Evolutionary conservation across 441 rosid genomes (phyloP).

Genomic region (Erodium trifolium): DNA sequence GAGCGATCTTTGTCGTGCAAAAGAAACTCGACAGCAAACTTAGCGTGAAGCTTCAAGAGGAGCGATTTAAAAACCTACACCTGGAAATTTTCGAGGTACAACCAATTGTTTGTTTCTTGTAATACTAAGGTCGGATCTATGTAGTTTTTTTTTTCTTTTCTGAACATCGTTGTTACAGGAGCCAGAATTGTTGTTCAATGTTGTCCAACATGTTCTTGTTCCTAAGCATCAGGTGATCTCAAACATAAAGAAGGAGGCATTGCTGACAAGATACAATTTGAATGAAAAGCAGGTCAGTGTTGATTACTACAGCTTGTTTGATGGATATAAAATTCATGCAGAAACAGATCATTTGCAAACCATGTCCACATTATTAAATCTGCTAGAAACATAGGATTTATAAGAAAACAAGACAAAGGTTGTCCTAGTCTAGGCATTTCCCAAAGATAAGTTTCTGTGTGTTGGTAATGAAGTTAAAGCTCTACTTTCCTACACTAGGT

Average conservation of each 20-base stretch:
- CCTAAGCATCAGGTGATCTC: constrained; percentile 41
- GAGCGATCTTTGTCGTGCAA: constrained; percentile 42
- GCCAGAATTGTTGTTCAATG: constrained; percentile 38
- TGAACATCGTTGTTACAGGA: constrained; percentile 30
- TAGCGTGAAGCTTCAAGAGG: not conserved
- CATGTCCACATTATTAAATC: too few relatives aligned
- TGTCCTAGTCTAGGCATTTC: too few relatives aligned
- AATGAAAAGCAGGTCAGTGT: constrained; percentile 43
- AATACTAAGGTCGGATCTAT: not conserved
- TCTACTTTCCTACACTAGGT: too few relatives aligned
- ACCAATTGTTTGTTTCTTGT: not conserved
- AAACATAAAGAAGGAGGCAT: constrained; percentile 40
- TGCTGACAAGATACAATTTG: constrained; percentile 38
- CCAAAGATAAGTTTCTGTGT: too few relatives aligned
- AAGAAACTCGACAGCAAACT: not conserved
- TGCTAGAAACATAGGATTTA: not conserved
- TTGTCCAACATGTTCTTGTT: constrained; percentile 43
- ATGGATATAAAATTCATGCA: not conserved
- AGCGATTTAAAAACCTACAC: constrained; percentile 8
- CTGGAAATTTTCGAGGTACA: constrained; percentile 42
- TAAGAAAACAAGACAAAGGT: too few relatives aligned
- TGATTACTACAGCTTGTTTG: not conserved
- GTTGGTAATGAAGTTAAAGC: too few relatives aligned
- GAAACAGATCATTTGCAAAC: not conserved
- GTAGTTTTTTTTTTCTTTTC: not conserved